These are phyloP conservation scores for Kernera saxatilis DNA, from an alignment of 345 rosid species.

Conservation along the genomic window DNA sequence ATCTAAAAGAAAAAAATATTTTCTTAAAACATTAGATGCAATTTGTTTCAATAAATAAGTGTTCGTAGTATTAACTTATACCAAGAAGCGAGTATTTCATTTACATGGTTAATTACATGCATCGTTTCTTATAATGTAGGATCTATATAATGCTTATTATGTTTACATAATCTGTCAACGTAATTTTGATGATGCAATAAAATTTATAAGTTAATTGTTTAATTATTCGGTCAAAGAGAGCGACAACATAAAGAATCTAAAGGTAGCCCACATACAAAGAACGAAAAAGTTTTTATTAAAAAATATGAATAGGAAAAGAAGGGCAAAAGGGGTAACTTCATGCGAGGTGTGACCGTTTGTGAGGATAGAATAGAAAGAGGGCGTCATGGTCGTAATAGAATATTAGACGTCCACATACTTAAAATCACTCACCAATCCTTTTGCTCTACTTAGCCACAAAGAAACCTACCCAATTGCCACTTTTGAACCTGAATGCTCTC, in stretches of 20 bases:
- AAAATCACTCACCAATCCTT: conserved; percentile 2
- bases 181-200: neutral
- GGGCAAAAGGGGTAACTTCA: neutral
- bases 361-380: neutral
- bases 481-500: neutral
- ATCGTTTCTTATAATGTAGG: neutral
- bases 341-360: neutral
- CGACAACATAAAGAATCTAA: conserved; percentile 19
- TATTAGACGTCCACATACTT: neutral
- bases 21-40: neutral
- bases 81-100: neutral
- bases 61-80: neutral
- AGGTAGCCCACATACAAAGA: conserved; percentile 24
- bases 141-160: neutral
- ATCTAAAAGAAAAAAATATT: no score
- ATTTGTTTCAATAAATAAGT: neutral
- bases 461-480: conserved; percentile 7
- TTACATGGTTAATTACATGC: neutral
- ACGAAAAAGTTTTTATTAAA: neutral
- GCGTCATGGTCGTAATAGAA: neutral
- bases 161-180: neutral
- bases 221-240: conserved; percentile 25
- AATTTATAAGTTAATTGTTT: neutral
- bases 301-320: neutral
- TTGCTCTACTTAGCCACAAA: conserved; percentile 24